Conservation (phyloP, 805 yeast species). For the Scheffersomyces spartinae region DNA sequence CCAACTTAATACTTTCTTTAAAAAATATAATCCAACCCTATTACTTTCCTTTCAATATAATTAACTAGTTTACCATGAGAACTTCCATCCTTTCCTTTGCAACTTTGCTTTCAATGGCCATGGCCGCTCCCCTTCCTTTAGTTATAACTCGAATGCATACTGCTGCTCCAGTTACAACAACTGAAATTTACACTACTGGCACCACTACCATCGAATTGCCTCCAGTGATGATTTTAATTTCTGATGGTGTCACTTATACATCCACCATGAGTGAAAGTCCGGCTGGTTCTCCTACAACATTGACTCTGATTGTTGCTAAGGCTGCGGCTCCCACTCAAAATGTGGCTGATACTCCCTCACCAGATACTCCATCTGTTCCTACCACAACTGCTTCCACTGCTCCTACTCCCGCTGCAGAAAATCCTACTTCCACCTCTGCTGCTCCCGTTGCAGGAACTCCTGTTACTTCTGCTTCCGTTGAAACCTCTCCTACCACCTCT, state of each 20-base stretch:
- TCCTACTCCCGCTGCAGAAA: conserved; percentile 4
- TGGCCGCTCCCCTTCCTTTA: conserved; percentile 27
- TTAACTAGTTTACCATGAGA: too few species aligned
- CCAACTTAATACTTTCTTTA: too few species aligned
- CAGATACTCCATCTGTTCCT: conserved; percentile 5
- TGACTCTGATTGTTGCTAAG: conserved; percentile 15
- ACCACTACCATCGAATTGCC: conserved; percentile 39
- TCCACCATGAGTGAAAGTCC: conserved; percentile 26
- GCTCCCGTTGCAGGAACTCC: conserved; percentile 4
- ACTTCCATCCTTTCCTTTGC: too few species aligned
- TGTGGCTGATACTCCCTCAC: conserved; percentile 2
- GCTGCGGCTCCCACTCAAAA: conserved; percentile 4
- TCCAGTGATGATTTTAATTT: conserved; percentile 39
- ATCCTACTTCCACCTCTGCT: conserved; percentile 5
- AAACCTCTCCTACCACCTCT: conserved; percentile 10
- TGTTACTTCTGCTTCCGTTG: conserved; percentile 4
- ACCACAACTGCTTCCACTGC: conserved; percentile 8
- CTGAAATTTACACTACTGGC: conserved; percentile 30
- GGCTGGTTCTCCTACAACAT: conserved; percentile 22
- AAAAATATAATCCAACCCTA: too few species aligned
- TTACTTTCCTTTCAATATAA: too few species aligned
- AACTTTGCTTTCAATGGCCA: too few species aligned
- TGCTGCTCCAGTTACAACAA: conserved; percentile 21
- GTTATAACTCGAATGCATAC: conserved; percentile 38
- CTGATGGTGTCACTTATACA: conserved; percentile 41